Conservation (phyloP, 73 alveolate species). For the Paramecium caudatum region DNA sequence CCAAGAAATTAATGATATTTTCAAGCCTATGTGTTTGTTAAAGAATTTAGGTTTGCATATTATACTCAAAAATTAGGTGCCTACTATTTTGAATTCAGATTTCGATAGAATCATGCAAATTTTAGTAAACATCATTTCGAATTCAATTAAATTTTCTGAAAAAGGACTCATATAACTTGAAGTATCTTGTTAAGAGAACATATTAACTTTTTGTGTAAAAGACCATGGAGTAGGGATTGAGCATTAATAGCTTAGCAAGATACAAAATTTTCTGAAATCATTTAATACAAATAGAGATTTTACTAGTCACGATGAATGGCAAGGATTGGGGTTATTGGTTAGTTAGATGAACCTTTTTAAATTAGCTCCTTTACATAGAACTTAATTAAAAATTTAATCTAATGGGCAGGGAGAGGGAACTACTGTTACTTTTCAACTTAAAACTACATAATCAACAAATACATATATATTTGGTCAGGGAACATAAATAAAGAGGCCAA, state of each 20-base stretch:
- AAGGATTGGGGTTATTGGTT: conserved; percentile 71
- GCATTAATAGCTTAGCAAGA: neutral
- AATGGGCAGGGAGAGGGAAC: conserved; percentile 59
- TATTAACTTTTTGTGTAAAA: conserved; percentile 25
- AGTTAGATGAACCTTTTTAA: conserved; percentile 45
- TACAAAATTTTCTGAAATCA: conserved; percentile 39
- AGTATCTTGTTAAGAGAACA: conserved; percentile 1
- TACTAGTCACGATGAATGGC: conserved; percentile 18
- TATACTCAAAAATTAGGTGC: conserved; percentile 32
- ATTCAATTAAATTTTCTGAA: conserved; percentile 64
- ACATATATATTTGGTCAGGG: conserved; percentile 23
- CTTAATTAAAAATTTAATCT: conserved; percentile 31
- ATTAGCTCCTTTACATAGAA: conserved; percentile 59
- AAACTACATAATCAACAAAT: conserved; percentile 15
- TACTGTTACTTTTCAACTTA: neutral
- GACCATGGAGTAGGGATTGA: conserved; percentile 74
- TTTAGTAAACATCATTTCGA: conserved; percentile 48
- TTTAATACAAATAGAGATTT: conserved; percentile 11
- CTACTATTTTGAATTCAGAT: conserved; percentile 42
- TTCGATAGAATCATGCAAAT: conserved; percentile 68
- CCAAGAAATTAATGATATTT: conserved; percentile 55
- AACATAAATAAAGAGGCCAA: conserved; percentile 5
- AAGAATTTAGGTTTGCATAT: conserved; percentile 51
- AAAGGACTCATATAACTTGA: conserved; percentile 43
- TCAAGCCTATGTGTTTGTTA: neutral